A percentile compares a stretch with the other conserved stretches of the same genome.
Evolutionary conservation across 768 basidiomycete species (phyloP).

Genomic region (Kwoniella sp.): DNA sequence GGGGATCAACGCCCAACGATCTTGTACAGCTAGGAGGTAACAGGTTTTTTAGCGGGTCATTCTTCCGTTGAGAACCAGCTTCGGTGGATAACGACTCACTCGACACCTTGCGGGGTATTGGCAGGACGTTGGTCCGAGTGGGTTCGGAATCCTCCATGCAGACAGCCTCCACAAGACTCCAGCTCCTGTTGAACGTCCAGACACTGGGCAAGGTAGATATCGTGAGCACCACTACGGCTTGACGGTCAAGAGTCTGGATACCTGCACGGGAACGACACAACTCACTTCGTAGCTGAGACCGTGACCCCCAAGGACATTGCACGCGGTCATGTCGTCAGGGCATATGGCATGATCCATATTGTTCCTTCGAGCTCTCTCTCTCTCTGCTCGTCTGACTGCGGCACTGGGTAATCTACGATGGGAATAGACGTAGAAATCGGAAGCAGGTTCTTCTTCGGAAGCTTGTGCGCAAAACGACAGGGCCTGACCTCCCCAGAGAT

Average conservation of each 20-base stretch:
- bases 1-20: neutral
- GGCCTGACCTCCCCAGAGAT: too few relatives aligned
- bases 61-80: too few relatives aligned
- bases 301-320: neutral
- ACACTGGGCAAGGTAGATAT: constrained; percentile 1
- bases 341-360: neutral
- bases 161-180: constrained; percentile 9
- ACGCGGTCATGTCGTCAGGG: constrained; percentile 3
- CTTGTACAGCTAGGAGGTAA: constrained; percentile 2
- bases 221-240: neutral
- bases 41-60: too few relatives aligned
- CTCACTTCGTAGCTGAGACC: constrained; percentile 4
- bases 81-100: too few relatives aligned
- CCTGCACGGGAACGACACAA: too few relatives aligned
- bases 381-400: neutral
- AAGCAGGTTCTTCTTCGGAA: too few relatives aligned
- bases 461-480: too few relatives aligned
- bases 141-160: neutral
- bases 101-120: neutral
- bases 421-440: neutral
- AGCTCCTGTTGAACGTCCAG: constrained; percentile 7
- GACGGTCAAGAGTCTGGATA: too few relatives aligned
- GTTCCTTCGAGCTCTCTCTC: neutral
- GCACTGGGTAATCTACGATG: neutral
- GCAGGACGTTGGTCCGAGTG: neutral